Percentiles rank a stretch among this genome's conserved stretches.
These are phyloP conservation scores for Mycena amicta DNA, from an alignment of 768 basidiomycete genomes.

Conservation along the genomic window DNA sequence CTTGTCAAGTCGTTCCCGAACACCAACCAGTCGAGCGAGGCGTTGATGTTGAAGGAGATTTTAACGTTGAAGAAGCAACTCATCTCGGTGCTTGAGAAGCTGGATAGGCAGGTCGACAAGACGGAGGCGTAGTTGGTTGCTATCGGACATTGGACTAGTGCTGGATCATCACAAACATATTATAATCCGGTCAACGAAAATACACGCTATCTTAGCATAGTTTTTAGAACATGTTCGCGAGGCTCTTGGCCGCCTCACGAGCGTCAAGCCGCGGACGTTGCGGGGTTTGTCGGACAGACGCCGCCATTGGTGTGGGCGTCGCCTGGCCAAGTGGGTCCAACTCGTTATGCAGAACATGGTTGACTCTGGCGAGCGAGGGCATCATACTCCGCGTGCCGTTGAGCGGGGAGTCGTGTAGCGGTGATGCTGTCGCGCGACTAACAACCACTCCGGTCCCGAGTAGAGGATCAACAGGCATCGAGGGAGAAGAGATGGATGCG, in stretches of 20 bases:
- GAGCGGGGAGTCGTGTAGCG: slow-evolving; percentile 30
- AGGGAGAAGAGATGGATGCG: slow-evolving; percentile 37
- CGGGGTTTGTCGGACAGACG: slow-evolving; percentile 73
- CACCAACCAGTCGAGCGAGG: slow-evolving; percentile 72
- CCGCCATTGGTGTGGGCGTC: slow-evolving; percentile 65
- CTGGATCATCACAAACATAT: neutral
- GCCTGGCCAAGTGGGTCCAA: slow-evolving; percentile 69
- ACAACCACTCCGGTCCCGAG: slow-evolving; percentile 35
- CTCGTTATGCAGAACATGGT: slow-evolving; percentile 25
- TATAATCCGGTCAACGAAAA: slow-evolving; percentile 1
- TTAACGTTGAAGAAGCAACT: slow-evolving; percentile 53
- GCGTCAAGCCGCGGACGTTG: slow-evolving; percentile 79
- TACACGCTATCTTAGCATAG: too few relatives aligned
- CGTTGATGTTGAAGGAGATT: slow-evolving; percentile 67
- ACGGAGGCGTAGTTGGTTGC: neutral
- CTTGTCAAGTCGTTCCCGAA: slow-evolving; percentile 75
- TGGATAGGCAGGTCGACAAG: slow-evolving; percentile 28
- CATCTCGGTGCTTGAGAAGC: slow-evolving; percentile 37
- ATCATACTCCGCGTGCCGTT: slow-evolving; percentile 20
- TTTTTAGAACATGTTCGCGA: slow-evolving; percentile 84
- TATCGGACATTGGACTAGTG: neutral
- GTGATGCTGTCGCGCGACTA: slow-evolving; percentile 32
- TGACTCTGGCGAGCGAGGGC: slow-evolving; percentile 24
- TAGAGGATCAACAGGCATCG: slow-evolving; percentile 41
- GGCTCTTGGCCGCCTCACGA: slow-evolving; percentile 83